Conservation (phyloP, 2,329 filamentous ascomycete genomes). For the Corniculantispora saksenae region DNA sequence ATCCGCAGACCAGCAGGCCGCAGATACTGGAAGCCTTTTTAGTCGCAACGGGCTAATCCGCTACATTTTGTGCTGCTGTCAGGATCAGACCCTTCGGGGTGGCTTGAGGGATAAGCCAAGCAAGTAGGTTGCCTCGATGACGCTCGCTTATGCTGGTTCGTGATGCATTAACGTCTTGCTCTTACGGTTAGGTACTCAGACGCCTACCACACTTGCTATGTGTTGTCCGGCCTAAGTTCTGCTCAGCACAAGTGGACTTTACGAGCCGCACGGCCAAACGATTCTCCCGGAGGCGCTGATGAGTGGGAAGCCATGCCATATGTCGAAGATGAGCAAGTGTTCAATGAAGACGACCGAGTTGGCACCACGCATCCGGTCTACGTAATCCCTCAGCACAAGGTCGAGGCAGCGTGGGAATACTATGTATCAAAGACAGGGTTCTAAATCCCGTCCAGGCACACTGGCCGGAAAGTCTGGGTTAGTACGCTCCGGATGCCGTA, state of each 20-base stretch:
- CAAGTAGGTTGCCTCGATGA: conserved; percentile 59
- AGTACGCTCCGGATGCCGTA: background rate
- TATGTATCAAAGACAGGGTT: conserved; percentile 62
- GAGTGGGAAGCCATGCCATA: conserved; percentile 52
- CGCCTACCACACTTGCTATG: conserved; percentile 92
- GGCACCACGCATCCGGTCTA: conserved; percentile 79
- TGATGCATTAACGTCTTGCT: conserved; percentile 11
- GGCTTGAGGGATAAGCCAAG: conserved; percentile 92
- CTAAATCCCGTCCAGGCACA: conserved; percentile 35
- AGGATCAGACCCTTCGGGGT: conserved; percentile 68
- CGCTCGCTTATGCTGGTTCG: conserved; percentile 19
- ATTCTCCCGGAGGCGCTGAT: conserved; percentile 37
- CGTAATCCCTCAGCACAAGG: conserved; percentile 72
- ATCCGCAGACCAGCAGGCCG: conserved; percentile 32
- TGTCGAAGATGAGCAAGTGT: conserved; percentile 60
- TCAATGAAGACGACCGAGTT: conserved; percentile 71
- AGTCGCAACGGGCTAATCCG: conserved; percentile 81
- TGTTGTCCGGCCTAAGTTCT: conserved; percentile 80
- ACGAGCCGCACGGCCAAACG: conserved; percentile 34
- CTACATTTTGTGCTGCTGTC: conserved; percentile 89
- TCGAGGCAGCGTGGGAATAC: conserved; percentile 64
- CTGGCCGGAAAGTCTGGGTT: background rate
- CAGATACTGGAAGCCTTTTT: conserved; percentile 59
- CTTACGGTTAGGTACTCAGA: conserved; percentile 64
- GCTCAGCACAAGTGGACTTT: conserved; percentile 70